Evolutionary conservation across 129 eudicot species (phyloP).

Genomic region (Arctium minus): DNA sequence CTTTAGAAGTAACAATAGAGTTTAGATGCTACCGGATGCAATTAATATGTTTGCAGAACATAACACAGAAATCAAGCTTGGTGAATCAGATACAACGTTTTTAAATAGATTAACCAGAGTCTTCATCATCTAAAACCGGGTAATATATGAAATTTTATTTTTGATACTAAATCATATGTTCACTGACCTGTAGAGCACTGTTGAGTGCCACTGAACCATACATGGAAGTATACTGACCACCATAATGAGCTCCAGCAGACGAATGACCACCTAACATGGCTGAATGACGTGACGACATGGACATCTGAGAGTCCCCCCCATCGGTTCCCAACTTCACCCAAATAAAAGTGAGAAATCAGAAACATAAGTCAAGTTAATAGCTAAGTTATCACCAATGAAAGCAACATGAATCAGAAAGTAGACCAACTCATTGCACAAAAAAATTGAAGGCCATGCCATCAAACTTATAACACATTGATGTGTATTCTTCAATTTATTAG

Average conservation of each 20-base stretch:
- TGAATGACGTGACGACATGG: constrained; percentile 58
- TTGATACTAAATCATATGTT: not conserved
- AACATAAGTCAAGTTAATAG: constrained; percentile 10
- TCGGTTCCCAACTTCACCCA: constrained; percentile 55
- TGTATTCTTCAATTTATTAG: not conserved
- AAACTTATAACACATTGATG: not conserved
- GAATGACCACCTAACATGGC: constrained; percentile 59
- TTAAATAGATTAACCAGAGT: not conserved
- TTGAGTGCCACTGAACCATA: constrained; percentile 58
- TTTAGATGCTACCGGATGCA: not conserved
- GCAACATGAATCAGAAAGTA: not conserved
- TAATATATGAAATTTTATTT: not conserved
- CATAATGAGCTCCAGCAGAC: constrained; percentile 56
- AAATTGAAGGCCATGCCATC: not conserved
- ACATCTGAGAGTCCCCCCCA: constrained; percentile 50
- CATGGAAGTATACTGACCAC: constrained; percentile 74
- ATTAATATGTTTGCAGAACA: not conserved
- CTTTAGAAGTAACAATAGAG: constrained; percentile 27
- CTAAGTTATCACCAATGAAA: constrained; percentile 3
- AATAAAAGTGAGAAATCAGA: constrained; percentile 4
- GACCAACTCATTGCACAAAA: not conserved
- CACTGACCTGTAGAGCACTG: constrained; percentile 66
- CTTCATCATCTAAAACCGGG: not conserved
- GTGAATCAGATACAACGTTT: not conserved
- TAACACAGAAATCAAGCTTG: not conserved